Evolutionary conservation across 1,284 basidiomycete genomes (phyloP), one percentile per base, ranked within the genome.

Genomic region (Ganoderma multipileum): DNA sequence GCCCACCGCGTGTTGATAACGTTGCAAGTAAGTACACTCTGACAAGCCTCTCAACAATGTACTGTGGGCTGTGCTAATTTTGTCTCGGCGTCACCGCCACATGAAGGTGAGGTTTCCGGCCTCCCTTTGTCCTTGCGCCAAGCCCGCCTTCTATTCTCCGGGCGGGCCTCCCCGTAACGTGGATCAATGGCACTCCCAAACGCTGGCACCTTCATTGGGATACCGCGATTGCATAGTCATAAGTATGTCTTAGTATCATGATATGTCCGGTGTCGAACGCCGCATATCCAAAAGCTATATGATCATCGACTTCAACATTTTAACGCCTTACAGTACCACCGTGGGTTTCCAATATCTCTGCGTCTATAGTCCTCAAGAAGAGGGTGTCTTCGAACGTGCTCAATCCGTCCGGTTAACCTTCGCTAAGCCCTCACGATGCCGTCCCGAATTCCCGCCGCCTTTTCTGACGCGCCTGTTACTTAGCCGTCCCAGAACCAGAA

Each of bases 391-490:
- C 47, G 54, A 18, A 14, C 9, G 8, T 20, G 28, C 33, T 20
- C 54, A 55, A 6, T 38, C 9, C 2, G 33, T 38, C 55, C 55
- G 33, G 30, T 20, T 58, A 38, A 58, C 33, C 55, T 58, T 36
- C 55, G 33, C 55, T 58, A 52, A 52, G 47, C 47, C 47, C 23
- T 52, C 3, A 14, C 47, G n/a, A 52, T 52, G 47, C 23, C 47
- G 47, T 28, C 23, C 14, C 33, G 54, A 3, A 18, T n/a, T 55
- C 33, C 54, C 9, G 33, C 7, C n/a, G 18, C 20, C 30, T 9
- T n/a, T 58, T 58, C 55, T 33, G 55, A 58, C 55, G 55, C 55
- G 33, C 30, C 55, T 58, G 55, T 58, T 23, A 18, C 36, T 20
- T 38, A 2, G 55, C 36, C 36, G 4, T 38, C 52, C 33, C 11